These are phyloP conservation scores for Daldinia sp. DNA, from an alignment of 2,329 filamentous ascomycete genomes.

Conservation along the genomic window DNA sequence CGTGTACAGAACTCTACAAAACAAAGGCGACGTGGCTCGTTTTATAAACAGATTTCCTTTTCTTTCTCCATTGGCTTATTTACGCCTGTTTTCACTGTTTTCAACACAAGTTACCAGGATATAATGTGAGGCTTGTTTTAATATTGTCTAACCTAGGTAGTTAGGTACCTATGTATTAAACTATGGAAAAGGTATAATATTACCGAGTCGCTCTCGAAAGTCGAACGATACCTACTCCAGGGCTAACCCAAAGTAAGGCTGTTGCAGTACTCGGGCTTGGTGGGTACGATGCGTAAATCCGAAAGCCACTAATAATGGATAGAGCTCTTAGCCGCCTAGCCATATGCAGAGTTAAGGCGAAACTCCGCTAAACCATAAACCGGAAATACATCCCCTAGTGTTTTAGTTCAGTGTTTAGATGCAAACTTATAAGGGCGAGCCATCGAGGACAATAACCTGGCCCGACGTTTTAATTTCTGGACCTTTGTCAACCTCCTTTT, in stretches of 20 bases:
- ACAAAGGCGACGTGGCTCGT: neutral
- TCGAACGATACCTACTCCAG: neutral
- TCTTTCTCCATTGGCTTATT: too few relatives aligned
- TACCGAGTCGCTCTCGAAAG: neutral
- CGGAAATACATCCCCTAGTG: slow-evolving; percentile 9
- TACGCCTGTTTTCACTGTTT: too few relatives aligned
- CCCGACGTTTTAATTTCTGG: too few relatives aligned
- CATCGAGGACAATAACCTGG: slow-evolving; percentile 28
- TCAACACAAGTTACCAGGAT: too few relatives aligned
- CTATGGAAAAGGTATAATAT: too few relatives aligned
- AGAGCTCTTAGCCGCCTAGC: neutral
- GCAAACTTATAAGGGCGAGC: slow-evolving; percentile 12
- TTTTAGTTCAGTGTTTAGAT: neutral
- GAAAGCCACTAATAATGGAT: neutral
- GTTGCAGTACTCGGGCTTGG: neutral
- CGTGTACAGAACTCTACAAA: neutral
- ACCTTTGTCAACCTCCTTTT: neutral
- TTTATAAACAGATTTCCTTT: neutral
- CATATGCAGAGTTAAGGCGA: neutral
- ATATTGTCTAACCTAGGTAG: neutral
- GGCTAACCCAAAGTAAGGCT: neutral
- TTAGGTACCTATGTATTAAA: neutral
- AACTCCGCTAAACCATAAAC: slow-evolving; percentile 17
- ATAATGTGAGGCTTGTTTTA: neutral
- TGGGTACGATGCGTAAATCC: neutral